Evolutionary conservation across 345 rosid species (phyloP).

Genomic region (Iberis pinnata): DNA sequence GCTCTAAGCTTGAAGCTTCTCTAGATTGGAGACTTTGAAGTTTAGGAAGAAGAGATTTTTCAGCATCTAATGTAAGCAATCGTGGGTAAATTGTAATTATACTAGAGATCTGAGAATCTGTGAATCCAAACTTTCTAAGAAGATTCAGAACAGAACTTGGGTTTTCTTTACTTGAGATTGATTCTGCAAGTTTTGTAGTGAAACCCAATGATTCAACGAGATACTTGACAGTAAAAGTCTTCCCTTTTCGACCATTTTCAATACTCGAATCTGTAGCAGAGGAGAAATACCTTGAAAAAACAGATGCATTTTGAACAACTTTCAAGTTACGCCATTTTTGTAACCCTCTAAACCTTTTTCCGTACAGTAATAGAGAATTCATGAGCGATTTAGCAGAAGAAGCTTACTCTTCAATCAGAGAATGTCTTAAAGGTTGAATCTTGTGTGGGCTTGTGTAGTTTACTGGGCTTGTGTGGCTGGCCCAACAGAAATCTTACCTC

Average conservation of each 20-base stretch:
- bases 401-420: too few relatives aligned
- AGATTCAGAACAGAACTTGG: constrained; percentile 11
- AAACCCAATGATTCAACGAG: constrained; percentile 19
- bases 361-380: constrained; percentile 15
- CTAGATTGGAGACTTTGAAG: constrained; percentile 24
- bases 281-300: constrained; percentile 1
- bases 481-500: too few relatives aligned
- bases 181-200: constrained; percentile 10
- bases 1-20: constrained; percentile 21
- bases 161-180: constrained; percentile 10
- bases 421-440: too few relatives aligned
- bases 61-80: constrained; percentile 14
- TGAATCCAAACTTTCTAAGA: constrained; percentile 24
- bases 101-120: constrained; percentile 18
- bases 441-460: too few relatives aligned
- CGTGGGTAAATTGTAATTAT: constrained; percentile 10
- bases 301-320: constrained; percentile 9
- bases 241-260: neutral
- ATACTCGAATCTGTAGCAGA: neutral
- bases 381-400: too few relatives aligned
- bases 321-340: neutral
- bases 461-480: too few relatives aligned
- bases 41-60: constrained; percentile 28
- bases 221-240: neutral
- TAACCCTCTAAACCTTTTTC: neutral